Percentiles rank a stretch among this genome's conserved stretches.
These are phyloP conservation scores for Pythium apleroticum DNA, from an alignment of 352 stramenopile species.

Conservation along the genomic window DNA sequence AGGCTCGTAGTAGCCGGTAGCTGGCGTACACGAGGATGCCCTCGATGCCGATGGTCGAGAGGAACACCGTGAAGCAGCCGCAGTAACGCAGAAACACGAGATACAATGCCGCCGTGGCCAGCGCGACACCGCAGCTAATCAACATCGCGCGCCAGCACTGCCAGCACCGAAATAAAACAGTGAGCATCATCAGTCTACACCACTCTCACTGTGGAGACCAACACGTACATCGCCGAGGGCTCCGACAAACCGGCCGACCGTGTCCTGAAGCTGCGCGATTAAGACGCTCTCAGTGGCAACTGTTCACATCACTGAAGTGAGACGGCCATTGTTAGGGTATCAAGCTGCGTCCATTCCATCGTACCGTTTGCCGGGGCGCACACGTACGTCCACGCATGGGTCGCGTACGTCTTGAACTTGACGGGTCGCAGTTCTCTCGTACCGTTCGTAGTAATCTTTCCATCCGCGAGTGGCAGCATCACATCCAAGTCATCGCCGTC, in stretches of 20 bases:
- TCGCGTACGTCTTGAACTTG: conserved; percentile 66
- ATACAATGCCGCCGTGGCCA: conserved; percentile 61
- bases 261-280: conserved; percentile 75
- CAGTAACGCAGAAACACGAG: conserved; percentile 70
- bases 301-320: too few species aligned
- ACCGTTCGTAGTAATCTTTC: conserved; percentile 33
- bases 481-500: conserved; percentile 47
- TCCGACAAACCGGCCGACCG: conserved; percentile 73
- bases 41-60: conserved; percentile 68
- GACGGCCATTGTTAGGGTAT: too few species aligned
- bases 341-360: background rate
- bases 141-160: conserved; percentile 73
- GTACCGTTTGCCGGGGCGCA: conserved; percentile 61
- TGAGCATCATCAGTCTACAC: conserved; percentile 1
- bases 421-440: conserved; percentile 38
- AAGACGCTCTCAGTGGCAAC: conserved; percentile 53
- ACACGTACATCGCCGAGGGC: conserved; percentile 56
- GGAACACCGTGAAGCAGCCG: conserved; percentile 66
- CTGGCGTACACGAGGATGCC: conserved; percentile 60
- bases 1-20: conserved; percentile 53
- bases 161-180: background rate
- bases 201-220: background rate
- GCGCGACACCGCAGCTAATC: conserved; percentile 54
- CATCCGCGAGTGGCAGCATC: conserved; percentile 45
- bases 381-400: conserved; percentile 63